Percentiles rank a stretch among this genome's conserved stretches.
Evolutionary conservation across 2,329 filamentous ascomycete species (phyloP).

Genomic region (Grosmannia huntii): DNA sequence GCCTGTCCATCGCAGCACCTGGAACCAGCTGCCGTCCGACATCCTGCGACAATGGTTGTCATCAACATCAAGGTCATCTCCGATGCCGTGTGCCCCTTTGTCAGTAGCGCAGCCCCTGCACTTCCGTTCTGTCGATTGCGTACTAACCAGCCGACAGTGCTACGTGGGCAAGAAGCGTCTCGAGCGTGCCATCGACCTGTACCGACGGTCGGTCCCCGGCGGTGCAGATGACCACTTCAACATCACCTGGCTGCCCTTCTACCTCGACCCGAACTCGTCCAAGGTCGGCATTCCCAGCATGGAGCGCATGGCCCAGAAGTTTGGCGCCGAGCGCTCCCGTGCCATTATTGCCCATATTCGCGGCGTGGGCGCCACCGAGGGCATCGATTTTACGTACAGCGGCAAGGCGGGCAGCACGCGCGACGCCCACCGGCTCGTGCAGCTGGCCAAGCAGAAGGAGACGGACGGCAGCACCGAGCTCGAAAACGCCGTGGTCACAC

Average conservation of each 20-base stretch:
- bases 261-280: slow-evolving; percentile 56
- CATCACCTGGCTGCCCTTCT: slow-evolving; percentile 67
- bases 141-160: slow-evolving; percentile 35
- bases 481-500: slow-evolving; percentile 38
- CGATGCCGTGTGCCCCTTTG: slow-evolving; percentile 67
- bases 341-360: slow-evolving; percentile 20
- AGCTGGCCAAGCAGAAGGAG: slow-evolving; percentile 45
- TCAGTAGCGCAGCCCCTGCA: slow-evolving; percentile 13
- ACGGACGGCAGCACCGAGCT: not conserved
- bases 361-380: slow-evolving; percentile 50
- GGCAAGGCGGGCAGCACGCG: slow-evolving; percentile 65
- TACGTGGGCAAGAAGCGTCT: slow-evolving; percentile 71
- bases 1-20: no score
- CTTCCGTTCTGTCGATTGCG: not conserved
- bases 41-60: slow-evolving; percentile 44
- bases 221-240: slow-evolving; percentile 54
- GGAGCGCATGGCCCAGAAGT: slow-evolving; percentile 46
- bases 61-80: slow-evolving; percentile 67
- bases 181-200: slow-evolving; percentile 54
- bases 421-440: slow-evolving; percentile 65
- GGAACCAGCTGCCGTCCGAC: not conserved
- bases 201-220: slow-evolving; percentile 48
- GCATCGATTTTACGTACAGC: slow-evolving; percentile 60
- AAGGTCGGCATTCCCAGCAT: slow-evolving; percentile 29
- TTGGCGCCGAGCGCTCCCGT: slow-evolving; percentile 45